Percentiles rank a stretch among this genome's conserved stretches.
Conservation (phyloP, 2,329 filamentous ascomycete species). For the Stemphylium vesicarium region DNA sequence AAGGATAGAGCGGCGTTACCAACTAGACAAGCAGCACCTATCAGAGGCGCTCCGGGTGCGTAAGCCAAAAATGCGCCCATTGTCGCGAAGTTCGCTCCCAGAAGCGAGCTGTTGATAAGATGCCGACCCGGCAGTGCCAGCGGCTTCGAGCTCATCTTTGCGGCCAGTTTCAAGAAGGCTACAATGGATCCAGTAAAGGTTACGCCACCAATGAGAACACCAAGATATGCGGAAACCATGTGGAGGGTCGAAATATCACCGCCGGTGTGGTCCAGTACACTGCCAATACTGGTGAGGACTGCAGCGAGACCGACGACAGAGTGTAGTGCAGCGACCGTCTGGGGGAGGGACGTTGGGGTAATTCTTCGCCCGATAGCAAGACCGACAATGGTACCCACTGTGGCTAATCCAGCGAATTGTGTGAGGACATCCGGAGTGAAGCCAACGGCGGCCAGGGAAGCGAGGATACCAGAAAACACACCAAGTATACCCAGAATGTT, state of each 20-base stretch:
- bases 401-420: slow-evolving; percentile 79
- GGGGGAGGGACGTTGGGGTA: slow-evolving; percentile 84
- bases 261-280: slow-evolving; percentile 75
- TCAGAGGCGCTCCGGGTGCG: slow-evolving; percentile 77
- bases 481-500: slow-evolving; percentile 88
- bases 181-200: slow-evolving; percentile 93
- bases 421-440: slow-evolving; percentile 79
- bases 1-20: slow-evolving; percentile 82
- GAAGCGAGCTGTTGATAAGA: slow-evolving; percentile 73
- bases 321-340: slow-evolving; percentile 87
- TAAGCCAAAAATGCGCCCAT: slow-evolving; percentile 85
- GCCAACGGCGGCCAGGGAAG: slow-evolving; percentile 80
- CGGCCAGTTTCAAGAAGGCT: slow-evolving; percentile 85
- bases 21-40: slow-evolving; percentile 78
- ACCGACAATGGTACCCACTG: slow-evolving; percentile 71
- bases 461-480: slow-evolving; percentile 81
- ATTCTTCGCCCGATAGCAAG: slow-evolving; percentile 84
- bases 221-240: slow-evolving; percentile 83
- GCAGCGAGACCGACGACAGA: slow-evolving; percentile 89
- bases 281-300: slow-evolving; percentile 86
- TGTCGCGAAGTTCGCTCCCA: slow-evolving; percentile 78
- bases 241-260: slow-evolving; percentile 78
- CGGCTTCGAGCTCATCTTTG: slow-evolving; percentile 80
- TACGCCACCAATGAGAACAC: slow-evolving; percentile 82
- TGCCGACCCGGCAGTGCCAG: slow-evolving; percentile 76